Base-by-base conservation (phyloP, 164 flowering plant genomes). In the Vitis amurensis region DNA sequence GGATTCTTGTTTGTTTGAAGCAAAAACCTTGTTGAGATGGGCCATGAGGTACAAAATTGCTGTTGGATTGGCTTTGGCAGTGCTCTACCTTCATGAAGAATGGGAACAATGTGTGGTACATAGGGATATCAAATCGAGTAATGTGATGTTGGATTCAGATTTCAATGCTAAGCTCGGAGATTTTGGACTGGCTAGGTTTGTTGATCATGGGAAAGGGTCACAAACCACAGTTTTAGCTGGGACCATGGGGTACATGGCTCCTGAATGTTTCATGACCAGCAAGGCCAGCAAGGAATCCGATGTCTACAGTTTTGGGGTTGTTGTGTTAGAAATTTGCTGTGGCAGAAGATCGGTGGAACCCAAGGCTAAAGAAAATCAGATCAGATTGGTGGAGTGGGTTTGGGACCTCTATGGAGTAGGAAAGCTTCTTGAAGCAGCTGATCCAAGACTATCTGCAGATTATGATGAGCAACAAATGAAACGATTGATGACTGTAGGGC, bases 401-500 rank as follows among this genome's bases (percentile, higher is more conserved):
- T 37, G 52, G 52, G 5, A 29, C 3, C 29, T 29, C 29, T 1
- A 8, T 2, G 52, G 19, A 6, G 44, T 37, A 6, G 44, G 44
- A 37, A 37, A 37, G 44, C 44, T 37, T 37, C 44, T 69, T 7
- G 76, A 71, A 2, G 79, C 71, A 1, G 78, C 55, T 5, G 81
- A 79, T 58, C 27, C 56, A 13, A 72, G 44, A 37, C 37, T 84
- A 1, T 11, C 6, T 9, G 37, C 11, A 49, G 72, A 76, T 10
- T 76, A 69, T 47, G 74, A 74, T 16, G 70, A 31, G 77, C 3
- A 68, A n/a, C 55, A 82, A 57, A 27, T 76, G 30, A 61, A 70
- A 53, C 48, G 74, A 0, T 72, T 84, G 77, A 55, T 80, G 73
- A 48, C 76, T 8, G 82, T 84, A 49, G 85, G 87, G 29, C 72